phyloP scores from a whole-genome alignment of 106 monocot species.

The Narthecium ossifragum region DNA sequence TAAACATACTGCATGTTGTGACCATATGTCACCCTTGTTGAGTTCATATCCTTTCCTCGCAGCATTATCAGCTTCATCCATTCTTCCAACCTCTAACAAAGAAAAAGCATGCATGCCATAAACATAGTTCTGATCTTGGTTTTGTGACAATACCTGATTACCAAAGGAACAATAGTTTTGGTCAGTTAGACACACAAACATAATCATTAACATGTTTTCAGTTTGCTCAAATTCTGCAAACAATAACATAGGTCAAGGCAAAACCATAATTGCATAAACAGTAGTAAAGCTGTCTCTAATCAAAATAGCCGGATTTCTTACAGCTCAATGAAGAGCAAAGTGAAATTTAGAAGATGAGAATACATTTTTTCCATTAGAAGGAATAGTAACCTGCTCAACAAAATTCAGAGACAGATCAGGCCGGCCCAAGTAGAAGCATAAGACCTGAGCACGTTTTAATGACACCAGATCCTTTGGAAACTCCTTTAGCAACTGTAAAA shows the following conservation, averaged over 20 bases:
- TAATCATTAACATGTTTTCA: no score
- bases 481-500: conserved; percentile 52
- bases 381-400: conserved; percentile 75
- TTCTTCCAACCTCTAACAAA: conserved; percentile 76
- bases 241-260: no score
- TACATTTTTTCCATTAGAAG: no score
- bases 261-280: no score
- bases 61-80: conserved; percentile 69
- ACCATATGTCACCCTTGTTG: conserved; percentile 61
- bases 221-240: no score
- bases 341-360: no score
- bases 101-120: conserved; percentile 88
- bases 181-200: no score
- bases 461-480: conserved; percentile 69
- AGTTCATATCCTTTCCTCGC: conserved; percentile 60
- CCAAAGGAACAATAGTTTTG: no score
- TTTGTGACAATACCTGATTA: conserved; percentile 54
- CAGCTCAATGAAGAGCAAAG: no score
- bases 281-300: no score
- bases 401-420: conserved; percentile 62
- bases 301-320: no score
- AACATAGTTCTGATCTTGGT: conserved; percentile 48
- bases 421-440: conserved; percentile 77
- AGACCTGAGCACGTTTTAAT: conserved; percentile 54
- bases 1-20: conserved; percentile 63